Percentiles rank a stretch among this genome's conserved stretches.
Conservation (phyloP, 2,329 filamentous ascomycete species). For the Beauveria sp. region DNA sequence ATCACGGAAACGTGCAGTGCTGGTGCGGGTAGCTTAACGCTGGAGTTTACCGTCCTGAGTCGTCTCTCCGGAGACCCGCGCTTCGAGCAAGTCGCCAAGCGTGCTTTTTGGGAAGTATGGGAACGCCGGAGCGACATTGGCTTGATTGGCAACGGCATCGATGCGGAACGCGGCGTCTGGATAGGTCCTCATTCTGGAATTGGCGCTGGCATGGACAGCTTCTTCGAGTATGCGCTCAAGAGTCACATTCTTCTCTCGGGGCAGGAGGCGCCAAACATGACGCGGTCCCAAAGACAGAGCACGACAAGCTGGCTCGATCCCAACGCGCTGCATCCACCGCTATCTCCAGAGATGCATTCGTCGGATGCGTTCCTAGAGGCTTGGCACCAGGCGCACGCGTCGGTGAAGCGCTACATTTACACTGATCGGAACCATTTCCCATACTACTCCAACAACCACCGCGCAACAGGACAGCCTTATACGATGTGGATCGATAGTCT, state of each 20-base stretch:
- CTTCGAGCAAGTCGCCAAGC: slow-evolving; percentile 86
- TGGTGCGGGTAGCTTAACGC: slow-evolving; percentile 87
- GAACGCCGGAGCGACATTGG: slow-evolving; percentile 74
- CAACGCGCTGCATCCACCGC: slow-evolving; percentile 51
- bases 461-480: slow-evolving; percentile 78
- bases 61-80: slow-evolving; percentile 75
- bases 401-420: slow-evolving; percentile 88
- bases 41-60: slow-evolving; percentile 89
- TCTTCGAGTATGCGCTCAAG: slow-evolving; percentile 97
- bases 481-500: slow-evolving; percentile 96
- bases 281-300: slow-evolving; percentile 32
- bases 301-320: slow-evolving; percentile 50
- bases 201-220: slow-evolving; percentile 93
- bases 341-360: slow-evolving; percentile 59
- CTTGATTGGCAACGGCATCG: slow-evolving; percentile 83
- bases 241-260: slow-evolving; percentile 85
- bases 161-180: slow-evolving; percentile 87
- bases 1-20: slow-evolving; percentile 96
- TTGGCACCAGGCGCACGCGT: slow-evolving; percentile 79
- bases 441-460: slow-evolving; percentile 86
- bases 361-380: slow-evolving; percentile 71
- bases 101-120: slow-evolving; percentile 98
- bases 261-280: slow-evolving; percentile 48
- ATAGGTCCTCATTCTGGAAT: slow-evolving; percentile 85
- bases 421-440: slow-evolving; percentile 70